Evolutionary conservation across 73 alveolate genomes (phyloP).

Genomic region (Diophrys appendiculata): DNA sequence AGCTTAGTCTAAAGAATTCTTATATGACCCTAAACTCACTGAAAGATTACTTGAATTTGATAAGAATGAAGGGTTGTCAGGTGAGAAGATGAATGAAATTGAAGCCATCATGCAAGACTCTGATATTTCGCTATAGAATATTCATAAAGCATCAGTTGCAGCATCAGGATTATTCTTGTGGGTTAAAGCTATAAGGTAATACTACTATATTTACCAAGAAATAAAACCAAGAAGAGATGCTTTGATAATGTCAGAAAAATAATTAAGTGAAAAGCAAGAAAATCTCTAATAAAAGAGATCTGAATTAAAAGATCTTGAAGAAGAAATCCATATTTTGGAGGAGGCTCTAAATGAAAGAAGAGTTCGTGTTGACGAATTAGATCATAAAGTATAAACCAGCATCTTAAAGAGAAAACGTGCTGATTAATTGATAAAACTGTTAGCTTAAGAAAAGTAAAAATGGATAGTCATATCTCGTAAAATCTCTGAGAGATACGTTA

Average conservation of each 20-base stretch:
- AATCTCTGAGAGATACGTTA: conserved; percentile 28
- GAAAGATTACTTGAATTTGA: not conserved
- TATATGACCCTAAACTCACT: not conserved
- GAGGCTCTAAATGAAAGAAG: too few relatives aligned
- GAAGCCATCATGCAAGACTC: conserved; percentile 25
- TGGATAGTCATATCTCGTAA: conserved; percentile 50
- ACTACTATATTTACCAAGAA: conserved; percentile 11
- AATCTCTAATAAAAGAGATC: not conserved
- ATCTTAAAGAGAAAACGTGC: conserved; percentile 50
- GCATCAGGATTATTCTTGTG: conserved; percentile 47
- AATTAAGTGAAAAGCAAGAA: not conserved
- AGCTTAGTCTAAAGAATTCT: not conserved
- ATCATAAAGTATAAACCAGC: too few relatives aligned
- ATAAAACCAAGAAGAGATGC: conserved; percentile 34
- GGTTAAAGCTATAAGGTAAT: conserved; percentile 2
- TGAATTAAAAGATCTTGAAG: not conserved
- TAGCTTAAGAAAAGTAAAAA: conserved; percentile 49
- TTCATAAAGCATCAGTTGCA: conserved; percentile 71
- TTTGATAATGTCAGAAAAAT: not conserved
- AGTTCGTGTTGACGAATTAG: too few relatives aligned
- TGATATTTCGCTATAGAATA: conserved; percentile 62
- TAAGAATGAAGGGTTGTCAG: not conserved
- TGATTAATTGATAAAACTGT: conserved; percentile 24
- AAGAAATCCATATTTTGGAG: too few relatives aligned
- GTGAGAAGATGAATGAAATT: not conserved